Percentiles rank a stretch among this genome's conserved stretches.
These are phyloP conservation scores for Pseudocercospora pini-densiflorae DNA, from an alignment of 2,329 filamentous ascomycete genomes.

Conservation along the genomic window DNA sequence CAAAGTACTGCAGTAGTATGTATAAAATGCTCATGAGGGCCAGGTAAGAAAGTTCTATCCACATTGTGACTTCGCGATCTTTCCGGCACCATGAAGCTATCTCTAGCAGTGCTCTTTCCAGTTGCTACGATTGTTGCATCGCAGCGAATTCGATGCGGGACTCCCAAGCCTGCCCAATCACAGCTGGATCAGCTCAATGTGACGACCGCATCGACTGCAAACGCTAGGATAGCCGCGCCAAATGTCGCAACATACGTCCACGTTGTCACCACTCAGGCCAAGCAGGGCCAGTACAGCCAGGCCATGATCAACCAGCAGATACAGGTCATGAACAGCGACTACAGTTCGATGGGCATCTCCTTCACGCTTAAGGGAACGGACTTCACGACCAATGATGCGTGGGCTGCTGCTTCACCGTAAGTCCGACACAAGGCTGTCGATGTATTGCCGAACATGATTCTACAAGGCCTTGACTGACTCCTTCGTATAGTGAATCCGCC, in stretches of 20 bases:
- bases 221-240: background rate
- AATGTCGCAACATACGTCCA: conserved; percentile 42
- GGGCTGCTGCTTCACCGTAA: conserved; percentile 49
- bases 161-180: background rate
- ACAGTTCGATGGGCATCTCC: conserved; percentile 46
- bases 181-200: background rate
- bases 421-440: conserved; percentile 17
- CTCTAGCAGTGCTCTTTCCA: background rate
- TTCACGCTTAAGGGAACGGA: conserved; percentile 54
- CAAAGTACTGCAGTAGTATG: background rate
- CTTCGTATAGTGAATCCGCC: conserved; percentile 45
- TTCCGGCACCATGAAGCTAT: background rate
- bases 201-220: background rate
- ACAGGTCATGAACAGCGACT: conserved; percentile 34
- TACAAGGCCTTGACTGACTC: background rate
- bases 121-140: background rate
- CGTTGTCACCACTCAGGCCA: conserved; percentile 43
- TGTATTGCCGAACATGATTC: background rate
- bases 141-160: background rate
- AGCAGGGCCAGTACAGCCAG: conserved; percentile 41
- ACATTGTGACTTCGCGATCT: background rate
- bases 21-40: background rate
- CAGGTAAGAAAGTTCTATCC: background rate
- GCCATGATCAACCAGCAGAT: conserved; percentile 14
- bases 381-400: conserved; percentile 56